A percentile compares a stretch with the other conserved stretches of the same genome.
Evolutionary conservation across 176 grass and related monocot species (phyloP).

Genomic region (Triticum dicoccoides): DNA sequence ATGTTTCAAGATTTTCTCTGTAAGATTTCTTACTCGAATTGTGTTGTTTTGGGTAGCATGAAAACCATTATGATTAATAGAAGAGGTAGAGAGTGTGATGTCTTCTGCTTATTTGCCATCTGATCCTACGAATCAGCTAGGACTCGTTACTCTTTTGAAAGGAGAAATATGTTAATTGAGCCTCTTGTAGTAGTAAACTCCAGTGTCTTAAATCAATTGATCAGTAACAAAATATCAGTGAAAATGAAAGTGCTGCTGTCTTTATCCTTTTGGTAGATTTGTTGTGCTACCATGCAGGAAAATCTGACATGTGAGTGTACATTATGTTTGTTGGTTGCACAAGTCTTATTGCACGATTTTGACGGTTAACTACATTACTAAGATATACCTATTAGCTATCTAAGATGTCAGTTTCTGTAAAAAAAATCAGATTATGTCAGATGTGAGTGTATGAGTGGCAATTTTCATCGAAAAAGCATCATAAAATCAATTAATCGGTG

Average conservation of each 20-base stretch:
- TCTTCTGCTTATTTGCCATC: neutral
- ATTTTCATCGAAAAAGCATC: neutral
- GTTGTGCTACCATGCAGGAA: neutral
- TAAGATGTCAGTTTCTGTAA: neutral
- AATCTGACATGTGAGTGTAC: neutral
- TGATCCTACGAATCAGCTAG: neutral
- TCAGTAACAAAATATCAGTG: neutral
- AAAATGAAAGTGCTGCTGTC: neutral
- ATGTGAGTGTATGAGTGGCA: neutral
- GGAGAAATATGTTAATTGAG: neutral
- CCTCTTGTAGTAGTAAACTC: neutral
- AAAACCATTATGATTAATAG: neutral
- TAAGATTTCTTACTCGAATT: neutral
- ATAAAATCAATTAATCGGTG: neutral
- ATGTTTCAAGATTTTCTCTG: neutral
- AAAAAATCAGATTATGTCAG: neutral
- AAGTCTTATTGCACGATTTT: neutral
- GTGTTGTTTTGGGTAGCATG: neutral
- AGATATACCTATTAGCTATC: neutral
- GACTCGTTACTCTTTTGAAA: neutral
- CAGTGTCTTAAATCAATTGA: neutral
- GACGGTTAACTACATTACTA: neutral
- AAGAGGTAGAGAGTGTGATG: neutral
- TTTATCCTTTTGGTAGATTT: neutral
- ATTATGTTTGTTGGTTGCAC: neutral